Percentiles rank a stretch among this genome's conserved stretches.
phyloP scores from a whole-genome alignment of 805 yeast species.

The Kodamaea nitidulidarum region DNA sequence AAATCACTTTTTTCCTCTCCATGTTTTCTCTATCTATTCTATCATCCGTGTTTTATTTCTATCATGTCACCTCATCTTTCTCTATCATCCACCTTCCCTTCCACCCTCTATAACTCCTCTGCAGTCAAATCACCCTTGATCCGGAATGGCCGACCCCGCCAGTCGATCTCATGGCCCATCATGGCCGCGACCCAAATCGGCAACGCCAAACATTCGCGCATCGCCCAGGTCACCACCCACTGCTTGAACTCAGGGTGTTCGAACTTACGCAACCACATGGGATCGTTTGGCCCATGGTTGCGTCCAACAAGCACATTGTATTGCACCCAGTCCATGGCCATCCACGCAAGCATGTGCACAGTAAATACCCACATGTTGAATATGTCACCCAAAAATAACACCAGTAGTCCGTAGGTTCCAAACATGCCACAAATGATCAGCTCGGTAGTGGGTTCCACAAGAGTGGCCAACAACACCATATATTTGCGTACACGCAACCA shows the following conservation, averaged over 20 bases:
- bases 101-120: constrained; percentile 46
- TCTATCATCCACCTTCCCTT: no score
- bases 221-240: constrained; percentile 50
- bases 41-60: no score
- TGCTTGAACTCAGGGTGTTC: constrained; percentile 9
- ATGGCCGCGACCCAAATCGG: constrained; percentile 84
- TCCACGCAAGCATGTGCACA: constrained; percentile 63
- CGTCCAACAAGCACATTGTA: constrained; percentile 39
- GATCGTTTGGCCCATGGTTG: constrained; percentile 10
- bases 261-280: constrained; percentile 8
- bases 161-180: constrained; percentile 69
- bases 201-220: constrained; percentile 69
- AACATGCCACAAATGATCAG: constrained; percentile 60
- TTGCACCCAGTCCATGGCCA: constrained; percentile 58
- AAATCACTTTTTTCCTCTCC: no score
- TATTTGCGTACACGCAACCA: constrained; percentile 86
- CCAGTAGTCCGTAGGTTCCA: constrained; percentile 59
- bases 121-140: constrained; percentile 75
- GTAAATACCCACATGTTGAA: constrained; percentile 39
- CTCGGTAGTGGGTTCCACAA: constrained; percentile 85
- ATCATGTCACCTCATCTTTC: no score
- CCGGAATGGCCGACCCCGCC: constrained; percentile 74
- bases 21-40: no score
- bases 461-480: constrained; percentile 82
- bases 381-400: constrained; percentile 31